Evolutionary conservation across 129 eudicot genomes (phyloP), one percentile per base, ranked within the genome.

Genomic region (Rutidosis leptorrhynchoides): DNA sequence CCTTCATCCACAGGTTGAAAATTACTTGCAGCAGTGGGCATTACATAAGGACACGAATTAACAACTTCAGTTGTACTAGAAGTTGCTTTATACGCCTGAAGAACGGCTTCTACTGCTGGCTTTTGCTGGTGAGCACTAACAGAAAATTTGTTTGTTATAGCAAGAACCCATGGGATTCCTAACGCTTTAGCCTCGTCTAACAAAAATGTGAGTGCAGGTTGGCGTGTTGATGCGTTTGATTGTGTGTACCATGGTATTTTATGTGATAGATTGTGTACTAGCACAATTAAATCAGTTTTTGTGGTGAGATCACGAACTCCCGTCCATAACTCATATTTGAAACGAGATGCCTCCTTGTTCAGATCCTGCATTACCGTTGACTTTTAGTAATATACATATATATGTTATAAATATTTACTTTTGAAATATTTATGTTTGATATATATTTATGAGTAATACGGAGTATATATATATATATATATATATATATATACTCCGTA

Each of bases 161-260:
- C 98, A 37, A 93, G 92, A 57, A 93, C 89, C 96, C 96, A 93
- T 7, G 98, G 98, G 74, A 93, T 76, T 21, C 95, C 89, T 9
- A 93, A 91, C 46, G 98, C 73, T 80, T 93, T 93, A 10, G 95
- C 92, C 74, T 93, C 98, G 21, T 88, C 90, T 66, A 93, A 72
- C 40, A 93, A 60, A 56, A 93, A 79, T 7, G 95, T 75, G 68
- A 92, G 92, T 2, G 88, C 86, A 1, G 96, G 92, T 64, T 79
- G 84, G 64, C 78, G 83, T 46, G 79, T 76, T 51, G 79, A 68
- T 69, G 83, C 63, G 42, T 79, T 79, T 74, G 96, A 40, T 14
- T 62, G 83, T 22, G 72, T 80, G 69, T 78, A 81, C 43, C 81
- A 87, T 32, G 98, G 98, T 76, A 93, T 82, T 64, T 78, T 79